Conservation (phyloP, 208 protist genomes). For the Leishmania major region DNA sequence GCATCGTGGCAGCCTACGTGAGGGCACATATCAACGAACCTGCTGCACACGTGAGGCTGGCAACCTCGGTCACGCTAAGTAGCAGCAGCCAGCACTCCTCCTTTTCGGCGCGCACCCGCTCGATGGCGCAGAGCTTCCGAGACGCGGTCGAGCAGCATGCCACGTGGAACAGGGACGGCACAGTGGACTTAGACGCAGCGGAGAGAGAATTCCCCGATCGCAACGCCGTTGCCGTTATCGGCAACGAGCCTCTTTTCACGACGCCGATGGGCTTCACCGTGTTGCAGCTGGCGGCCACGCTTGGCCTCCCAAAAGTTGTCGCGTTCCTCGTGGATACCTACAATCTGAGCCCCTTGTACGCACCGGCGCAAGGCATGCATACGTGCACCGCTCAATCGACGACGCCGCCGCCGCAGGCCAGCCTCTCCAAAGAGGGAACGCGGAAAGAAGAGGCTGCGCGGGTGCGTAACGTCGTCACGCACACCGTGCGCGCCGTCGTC, state of each 20-base stretch:
- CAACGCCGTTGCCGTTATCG: conserved; percentile 19
- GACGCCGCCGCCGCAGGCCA: neutral
- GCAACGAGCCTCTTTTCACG: conserved; percentile 50
- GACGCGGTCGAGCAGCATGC: neutral
- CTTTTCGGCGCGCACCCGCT: neutral
- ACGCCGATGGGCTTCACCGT: conserved; percentile 70
- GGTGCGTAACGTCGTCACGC: conserved; percentile 5
- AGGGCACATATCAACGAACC: conserved; percentile 21
- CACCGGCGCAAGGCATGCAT: conserved; percentile 26
- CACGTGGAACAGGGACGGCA: neutral
- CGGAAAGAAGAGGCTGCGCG: conserved; percentile 5
- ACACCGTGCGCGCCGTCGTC: conserved; percentile 1
- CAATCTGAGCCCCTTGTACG: conserved; percentile 63
- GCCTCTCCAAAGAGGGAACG: neutral
- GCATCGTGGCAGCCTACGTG: conserved; percentile 30
- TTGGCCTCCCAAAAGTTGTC: conserved; percentile 53
- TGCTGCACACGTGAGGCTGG: conserved; percentile 15
- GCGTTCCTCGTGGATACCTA: conserved; percentile 54
- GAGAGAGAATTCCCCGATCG: neutral
- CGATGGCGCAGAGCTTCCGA: neutral
- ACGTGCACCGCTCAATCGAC: neutral
- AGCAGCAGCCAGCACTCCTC: too few species aligned
- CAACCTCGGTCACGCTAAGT: neutral
- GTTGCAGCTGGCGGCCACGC: conserved; percentile 65
- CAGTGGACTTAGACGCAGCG: neutral